A percentile compares a stretch with the other conserved stretches of the same genome.
phyloP scores from a whole-genome alignment of 108 stramenopile species.

The Nitzschia sp. region DNA sequence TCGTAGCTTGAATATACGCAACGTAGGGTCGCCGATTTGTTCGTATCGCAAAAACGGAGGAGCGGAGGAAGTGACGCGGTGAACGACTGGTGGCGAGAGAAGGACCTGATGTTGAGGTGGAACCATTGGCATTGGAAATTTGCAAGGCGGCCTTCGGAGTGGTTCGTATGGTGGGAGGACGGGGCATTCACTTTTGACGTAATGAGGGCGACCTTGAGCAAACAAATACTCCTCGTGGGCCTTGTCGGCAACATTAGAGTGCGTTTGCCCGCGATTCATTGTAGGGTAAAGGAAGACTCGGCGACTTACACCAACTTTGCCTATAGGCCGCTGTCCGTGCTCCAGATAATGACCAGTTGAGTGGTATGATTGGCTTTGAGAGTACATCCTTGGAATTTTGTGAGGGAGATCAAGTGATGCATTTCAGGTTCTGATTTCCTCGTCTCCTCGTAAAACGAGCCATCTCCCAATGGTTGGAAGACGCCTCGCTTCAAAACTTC shows the following conservation, averaged over 20 bases:
- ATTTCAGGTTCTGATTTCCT: not conserved
- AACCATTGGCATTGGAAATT: too few relatives aligned
- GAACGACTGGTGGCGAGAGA: slow-evolving; percentile 5
- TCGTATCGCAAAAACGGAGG: not conserved
- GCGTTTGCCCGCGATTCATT: not conserved
- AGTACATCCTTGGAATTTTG: not conserved
- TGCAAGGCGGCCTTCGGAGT: not conserved
- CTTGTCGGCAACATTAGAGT: not conserved
- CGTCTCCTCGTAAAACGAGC: not conserved
- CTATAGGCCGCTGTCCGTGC: too few relatives aligned
- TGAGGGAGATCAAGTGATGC: too few relatives aligned
- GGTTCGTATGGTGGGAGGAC: not conserved
- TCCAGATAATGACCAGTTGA: not conserved
- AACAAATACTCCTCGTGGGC: too few relatives aligned
- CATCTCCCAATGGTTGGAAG: slow-evolving; percentile 14
- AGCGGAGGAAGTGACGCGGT: slow-evolving; percentile 8
- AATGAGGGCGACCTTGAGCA: not conserved
- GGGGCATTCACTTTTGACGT: not conserved
- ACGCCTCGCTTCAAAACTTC: not conserved
- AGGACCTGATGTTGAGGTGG: not conserved
- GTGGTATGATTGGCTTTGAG: not conserved
- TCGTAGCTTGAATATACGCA: slow-evolving; percentile 51
- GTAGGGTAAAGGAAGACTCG: slow-evolving; percentile 1
- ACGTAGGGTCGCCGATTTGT: slow-evolving; percentile 55
- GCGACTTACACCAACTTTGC: too few relatives aligned